These are phyloP conservation scores for Colletotrichum sp. DNA, from an alignment of 2,329 filamentous ascomycete genomes.

Conservation along the genomic window DNA sequence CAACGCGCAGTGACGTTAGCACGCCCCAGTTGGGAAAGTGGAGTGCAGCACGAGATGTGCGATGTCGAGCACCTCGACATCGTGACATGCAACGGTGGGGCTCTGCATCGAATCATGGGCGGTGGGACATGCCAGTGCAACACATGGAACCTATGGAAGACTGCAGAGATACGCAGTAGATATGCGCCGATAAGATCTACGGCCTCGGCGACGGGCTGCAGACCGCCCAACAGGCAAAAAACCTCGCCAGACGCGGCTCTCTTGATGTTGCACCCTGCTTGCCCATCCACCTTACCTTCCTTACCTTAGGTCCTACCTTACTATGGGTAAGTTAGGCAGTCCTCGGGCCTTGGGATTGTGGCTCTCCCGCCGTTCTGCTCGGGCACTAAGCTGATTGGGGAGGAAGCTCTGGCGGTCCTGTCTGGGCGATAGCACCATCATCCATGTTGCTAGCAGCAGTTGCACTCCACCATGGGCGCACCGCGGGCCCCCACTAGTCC, in stretches of 20 bases:
- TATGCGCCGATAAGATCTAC: not conserved
- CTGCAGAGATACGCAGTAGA: not conserved
- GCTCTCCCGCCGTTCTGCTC: not conserved
- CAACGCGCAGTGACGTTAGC: constrained; percentile 16
- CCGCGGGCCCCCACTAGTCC: not conserved
- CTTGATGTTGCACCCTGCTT: not conserved
- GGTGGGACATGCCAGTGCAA: not conserved
- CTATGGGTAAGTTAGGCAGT: not conserved
- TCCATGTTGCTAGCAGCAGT: constrained; percentile 1
- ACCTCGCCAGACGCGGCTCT: constrained; percentile 11
- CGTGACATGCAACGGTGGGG: not conserved
- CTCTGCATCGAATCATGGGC: not conserved
- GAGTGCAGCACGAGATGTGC: constrained; percentile 5
- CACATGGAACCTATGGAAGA: no score
- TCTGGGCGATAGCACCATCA: constrained; percentile 10
- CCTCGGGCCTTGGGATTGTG: not conserved
- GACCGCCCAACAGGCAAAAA: not conserved
- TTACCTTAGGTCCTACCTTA: not conserved
- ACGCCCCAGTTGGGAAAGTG: constrained; percentile 5
- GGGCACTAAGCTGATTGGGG: constrained; percentile 6
- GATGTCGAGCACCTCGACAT: not conserved
- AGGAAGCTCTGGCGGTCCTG: not conserved
- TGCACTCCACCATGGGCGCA: not conserved
- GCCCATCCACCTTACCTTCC: no score
- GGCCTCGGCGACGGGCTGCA: not conserved